These are phyloP conservation scores for Cystobasidium sp. DNA, from an alignment of 1,284 basidiomycete genomes.

Conservation along the genomic window DNA sequence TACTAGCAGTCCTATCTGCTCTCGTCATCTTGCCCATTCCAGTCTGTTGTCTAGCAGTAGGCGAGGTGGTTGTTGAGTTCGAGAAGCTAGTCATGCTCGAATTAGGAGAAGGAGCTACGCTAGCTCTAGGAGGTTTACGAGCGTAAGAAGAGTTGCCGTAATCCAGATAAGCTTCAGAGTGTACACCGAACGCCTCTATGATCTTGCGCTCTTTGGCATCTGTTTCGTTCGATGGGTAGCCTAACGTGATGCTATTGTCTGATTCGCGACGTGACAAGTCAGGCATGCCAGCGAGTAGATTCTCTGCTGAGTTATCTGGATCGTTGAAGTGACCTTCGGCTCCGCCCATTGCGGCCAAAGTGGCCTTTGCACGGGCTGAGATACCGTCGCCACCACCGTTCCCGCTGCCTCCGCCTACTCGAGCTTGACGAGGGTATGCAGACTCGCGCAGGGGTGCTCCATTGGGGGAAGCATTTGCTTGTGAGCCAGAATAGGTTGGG, in stretches of 20 bases:
- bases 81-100: not conserved
- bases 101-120: conserved; percentile 26
- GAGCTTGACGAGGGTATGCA: conserved; percentile 6
- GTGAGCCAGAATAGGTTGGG: conserved; percentile 13
- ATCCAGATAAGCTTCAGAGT: conserved; percentile 39
- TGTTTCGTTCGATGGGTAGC: conserved; percentile 31
- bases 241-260: conserved; percentile 32
- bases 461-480: not conserved
- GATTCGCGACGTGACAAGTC: conserved; percentile 10
- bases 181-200: conserved; percentile 37
- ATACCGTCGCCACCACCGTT: conserved; percentile 28
- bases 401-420: conserved; percentile 8
- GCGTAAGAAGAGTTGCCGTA: conserved; percentile 40
- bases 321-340: conserved; percentile 2
- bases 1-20: conserved; percentile 42
- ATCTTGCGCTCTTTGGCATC: conserved; percentile 35
- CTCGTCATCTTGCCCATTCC: conserved; percentile 17
- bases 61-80: not conserved
- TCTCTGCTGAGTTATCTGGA: conserved; percentile 27
- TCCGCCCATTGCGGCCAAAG: conserved; percentile 26
- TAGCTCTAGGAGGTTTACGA: conserved; percentile 33
- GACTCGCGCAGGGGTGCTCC: conserved; percentile 10
- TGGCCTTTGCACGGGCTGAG: conserved; percentile 37
- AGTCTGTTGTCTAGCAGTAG: not conserved
- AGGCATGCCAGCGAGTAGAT: conserved; percentile 24